These are phyloP conservation scores for Botrytis aclada DNA, from an alignment of 2,329 filamentous ascomycete genomes.

Conservation along the genomic window DNA sequence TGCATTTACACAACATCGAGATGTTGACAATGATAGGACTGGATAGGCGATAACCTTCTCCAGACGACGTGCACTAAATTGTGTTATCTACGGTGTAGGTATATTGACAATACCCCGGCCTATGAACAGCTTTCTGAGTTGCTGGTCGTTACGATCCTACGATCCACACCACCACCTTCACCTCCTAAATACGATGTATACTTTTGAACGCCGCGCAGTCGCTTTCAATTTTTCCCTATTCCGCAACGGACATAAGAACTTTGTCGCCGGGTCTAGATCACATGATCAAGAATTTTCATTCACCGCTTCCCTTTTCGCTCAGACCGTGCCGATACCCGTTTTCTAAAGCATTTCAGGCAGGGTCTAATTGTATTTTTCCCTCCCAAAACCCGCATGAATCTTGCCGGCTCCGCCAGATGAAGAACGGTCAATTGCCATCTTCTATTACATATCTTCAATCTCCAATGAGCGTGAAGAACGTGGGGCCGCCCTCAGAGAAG, in stretches of 20 bases:
- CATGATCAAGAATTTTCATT: not conserved
- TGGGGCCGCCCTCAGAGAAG: not conserved
- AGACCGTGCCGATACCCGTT: slow-evolving; percentile 13
- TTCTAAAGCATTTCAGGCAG: not conserved
- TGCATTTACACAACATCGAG: not conserved
- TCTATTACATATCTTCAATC: slow-evolving; percentile 4
- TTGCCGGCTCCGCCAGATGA: not conserved
- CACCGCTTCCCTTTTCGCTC: not conserved
- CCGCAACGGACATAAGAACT: slow-evolving; percentile 5
- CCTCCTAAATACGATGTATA: not conserved
- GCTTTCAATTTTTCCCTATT: not conserved
- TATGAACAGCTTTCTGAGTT: not conserved
- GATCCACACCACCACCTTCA: not conserved
- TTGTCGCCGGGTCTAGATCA: not conserved
- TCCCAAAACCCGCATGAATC: not conserved
- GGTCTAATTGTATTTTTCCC: not conserved
- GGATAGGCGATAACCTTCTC: not conserved
- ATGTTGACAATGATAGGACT: not conserved
- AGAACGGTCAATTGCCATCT: slow-evolving; percentile 6
- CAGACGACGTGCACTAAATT: not conserved
- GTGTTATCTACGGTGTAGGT: not conserved
- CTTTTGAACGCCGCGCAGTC: not conserved
- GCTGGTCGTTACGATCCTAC: not conserved
- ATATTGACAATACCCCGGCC: not conserved
- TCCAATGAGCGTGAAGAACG: not conserved